A percentile compares a stretch with the other conserved stretches of the same genome.
These are phyloP conservation scores for Bromus sterilis DNA, from an alignment of 176 grass and related monocot genomes.

Conservation along the genomic window DNA sequence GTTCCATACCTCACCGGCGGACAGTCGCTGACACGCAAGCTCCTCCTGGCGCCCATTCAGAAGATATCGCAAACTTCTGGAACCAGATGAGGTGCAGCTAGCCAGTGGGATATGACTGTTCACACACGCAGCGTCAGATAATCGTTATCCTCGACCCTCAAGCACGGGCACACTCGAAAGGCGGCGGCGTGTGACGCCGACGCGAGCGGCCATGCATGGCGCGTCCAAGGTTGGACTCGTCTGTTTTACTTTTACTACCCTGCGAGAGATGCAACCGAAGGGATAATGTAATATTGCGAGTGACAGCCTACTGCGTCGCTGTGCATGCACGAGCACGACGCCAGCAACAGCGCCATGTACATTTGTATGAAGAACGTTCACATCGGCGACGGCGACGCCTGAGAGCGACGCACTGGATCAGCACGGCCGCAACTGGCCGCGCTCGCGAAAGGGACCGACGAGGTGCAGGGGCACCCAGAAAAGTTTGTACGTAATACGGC, in stretches of 20 bases:
- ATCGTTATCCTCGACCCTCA: neutral
- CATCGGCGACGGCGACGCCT: neutral
- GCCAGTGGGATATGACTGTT: slow-evolving; percentile 10
- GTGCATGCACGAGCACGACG: slow-evolving; percentile 17
- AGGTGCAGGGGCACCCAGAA: neutral
- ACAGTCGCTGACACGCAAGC: neutral
- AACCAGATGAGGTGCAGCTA: too few species aligned
- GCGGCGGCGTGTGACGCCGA: slow-evolving; percentile 20
- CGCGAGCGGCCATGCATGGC: neutral
- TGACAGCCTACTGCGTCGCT: slow-evolving; percentile 1
- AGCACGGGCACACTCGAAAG: neutral
- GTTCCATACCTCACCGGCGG: neutral
- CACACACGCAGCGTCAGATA: neutral
- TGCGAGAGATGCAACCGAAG: neutral
- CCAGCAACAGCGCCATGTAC: neutral
- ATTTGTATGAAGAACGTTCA: neutral
- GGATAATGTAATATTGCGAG: neutral
- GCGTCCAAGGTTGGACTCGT: slow-evolving; percentile 16
- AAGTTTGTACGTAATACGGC: neutral
- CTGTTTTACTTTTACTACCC: neutral
- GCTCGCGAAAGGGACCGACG: neutral
- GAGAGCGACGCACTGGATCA: slow-evolving; percentile 17
- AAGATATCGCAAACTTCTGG: neutral
- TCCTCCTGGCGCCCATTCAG: neutral
- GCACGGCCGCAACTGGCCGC: neutral